Percentiles rank a stretch among this genome's conserved stretches.
These are phyloP conservation scores for Aspergillus asperescens DNA, from an alignment of 495 filamentous ascomycete species.

Conservation along the genomic window DNA sequence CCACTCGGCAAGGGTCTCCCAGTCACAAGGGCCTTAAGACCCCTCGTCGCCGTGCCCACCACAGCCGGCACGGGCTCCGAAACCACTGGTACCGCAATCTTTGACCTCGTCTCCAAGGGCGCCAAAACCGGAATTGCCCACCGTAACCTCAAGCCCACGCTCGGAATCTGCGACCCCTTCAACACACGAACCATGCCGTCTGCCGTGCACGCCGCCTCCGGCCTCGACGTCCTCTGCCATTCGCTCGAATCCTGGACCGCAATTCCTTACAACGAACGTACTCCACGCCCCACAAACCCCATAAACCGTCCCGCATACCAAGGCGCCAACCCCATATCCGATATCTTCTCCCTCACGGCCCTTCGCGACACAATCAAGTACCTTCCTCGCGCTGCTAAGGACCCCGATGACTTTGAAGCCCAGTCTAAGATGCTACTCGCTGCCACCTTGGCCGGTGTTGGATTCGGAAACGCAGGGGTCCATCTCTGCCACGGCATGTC, in stretches of 20 bases:
- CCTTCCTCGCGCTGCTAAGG: conserved; percentile 75
- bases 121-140: conserved; percentile 96
- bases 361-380: conserved; percentile 80
- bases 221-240: conserved; percentile 92
- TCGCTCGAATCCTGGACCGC: conserved; percentile 92
- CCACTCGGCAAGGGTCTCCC: conserved; percentile 85
- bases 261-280: conserved; percentile 83
- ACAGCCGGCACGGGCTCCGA: conserved; percentile 94
- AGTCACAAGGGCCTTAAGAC: conserved; percentile 69
- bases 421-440: conserved; percentile 93
- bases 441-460: conserved; percentile 87
- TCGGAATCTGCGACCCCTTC: conserved; percentile 92
- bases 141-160: conserved; percentile 87
- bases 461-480: conserved; percentile 95
- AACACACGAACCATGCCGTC: conserved; percentile 95
- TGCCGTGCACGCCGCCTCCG: conserved; percentile 81
- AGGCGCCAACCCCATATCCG: conserved; percentile 93
- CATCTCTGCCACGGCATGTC: conserved; percentile 97
- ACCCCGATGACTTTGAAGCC: conserved; percentile 86
- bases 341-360: conserved; percentile 87
- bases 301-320: conserved; percentile 92
- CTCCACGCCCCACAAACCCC: conserved; percentile 80
- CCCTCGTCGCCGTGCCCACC: conserved; percentile 88
- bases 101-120: conserved; percentile 80
- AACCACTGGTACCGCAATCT: conserved; percentile 96